Base-by-base conservation (phyloP, 2,329 filamentous ascomycete species). In the Colletotrichum shisoi region DNA sequence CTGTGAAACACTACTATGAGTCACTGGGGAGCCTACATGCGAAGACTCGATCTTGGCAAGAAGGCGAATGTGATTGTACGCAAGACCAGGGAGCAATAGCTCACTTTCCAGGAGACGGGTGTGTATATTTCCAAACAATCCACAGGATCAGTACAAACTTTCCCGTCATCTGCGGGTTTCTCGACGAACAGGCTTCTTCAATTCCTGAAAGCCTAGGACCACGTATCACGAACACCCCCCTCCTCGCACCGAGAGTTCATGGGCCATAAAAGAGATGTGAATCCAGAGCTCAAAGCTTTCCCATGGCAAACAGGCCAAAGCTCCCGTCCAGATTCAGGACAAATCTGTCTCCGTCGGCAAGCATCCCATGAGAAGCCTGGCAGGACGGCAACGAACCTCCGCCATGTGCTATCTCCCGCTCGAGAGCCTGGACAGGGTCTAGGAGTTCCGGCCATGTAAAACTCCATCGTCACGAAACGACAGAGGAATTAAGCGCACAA, bases 361-460 rank as follows among this genome's bases (percentile, higher is more conserved):
- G 64, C 64, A 21, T 15, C 42, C 48, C 64, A 27, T 44, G 34
- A 31, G 15, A 15, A 6, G 54, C 31, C 31, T 54, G 64, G 59
- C n/a, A 64, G 60, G 51, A 31, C 45, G 54, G 59, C 42, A 59
- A 17, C 8, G 53, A 59, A 42, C 42, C 7, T 34, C 31, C 19
- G 42, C 42, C 42, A 53, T 54, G 24, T 17, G 31, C 37, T 12
- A 9, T 9, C 31, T 34, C 8, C 8, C 2, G 31, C 19, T 52
- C 44, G 24, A 34, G 13, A 31, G 31, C 15, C 58, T 37, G 15
- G 44, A 37, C 44, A 48, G 13, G 17, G 17, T 4, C 24, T 21
- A 8, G 12, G n/a, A 17, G 5, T 48, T 48, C 34, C 42, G 34
- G 39, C 42, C 8, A 62, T 21, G 12, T 39, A 57, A 53, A 52